Base-by-base conservation (phyloP, 371 early-diverging fungal species). In the Rhizomucor pusillus region DNA sequence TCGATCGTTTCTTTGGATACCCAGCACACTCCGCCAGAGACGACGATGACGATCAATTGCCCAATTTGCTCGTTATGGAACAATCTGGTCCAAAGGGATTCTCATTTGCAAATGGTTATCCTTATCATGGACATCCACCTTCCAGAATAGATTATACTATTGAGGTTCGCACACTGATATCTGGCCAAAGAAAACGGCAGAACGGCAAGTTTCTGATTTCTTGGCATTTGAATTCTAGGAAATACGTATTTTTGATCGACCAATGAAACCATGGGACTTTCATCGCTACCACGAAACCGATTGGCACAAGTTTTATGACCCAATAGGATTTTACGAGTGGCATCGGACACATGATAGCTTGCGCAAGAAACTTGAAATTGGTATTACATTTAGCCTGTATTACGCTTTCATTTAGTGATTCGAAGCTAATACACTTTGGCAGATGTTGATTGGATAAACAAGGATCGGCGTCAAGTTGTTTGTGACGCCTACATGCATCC, bases 191-290 rank as follows among this genome's bases (percentile, higher is more conserved):
- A 37, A 35, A 40, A 34, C 33, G 53, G 43, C 25, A 43, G 34
- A 53, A 53, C 53, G 45, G 44, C 41, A 53, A 23, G 13, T 40
- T 51, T 41, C 5, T 14, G 19, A 41, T 4, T 3, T 41, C 41
- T 41, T 41, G 41, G 41, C 41, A 41, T 41, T 41, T 5, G 14
- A 41, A 5, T 16, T 54, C 4, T 44, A 70, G 67, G 57, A 43
- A 34, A 18, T 61, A 5, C 36, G 43, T 35, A 50, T 62, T 10
- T 71, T 54, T 49, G 40, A 40, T 24, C 57, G 50, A 20, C 59
- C 59, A 9, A 62, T 66, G 59, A 67, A 72, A 50, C 72, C 72
- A 43, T 72, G 69, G 72, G 59, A 61, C 18, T 65, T 63, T 16
- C 64, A 68, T 52, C 22, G 48, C 0, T 68, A 72, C 22, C 47